Percentiles rank a stretch among this genome's conserved stretches.
phyloP scores from a whole-genome alignment of 352 stramenopile species.

The Globisporangium apiculatum region DNA sequence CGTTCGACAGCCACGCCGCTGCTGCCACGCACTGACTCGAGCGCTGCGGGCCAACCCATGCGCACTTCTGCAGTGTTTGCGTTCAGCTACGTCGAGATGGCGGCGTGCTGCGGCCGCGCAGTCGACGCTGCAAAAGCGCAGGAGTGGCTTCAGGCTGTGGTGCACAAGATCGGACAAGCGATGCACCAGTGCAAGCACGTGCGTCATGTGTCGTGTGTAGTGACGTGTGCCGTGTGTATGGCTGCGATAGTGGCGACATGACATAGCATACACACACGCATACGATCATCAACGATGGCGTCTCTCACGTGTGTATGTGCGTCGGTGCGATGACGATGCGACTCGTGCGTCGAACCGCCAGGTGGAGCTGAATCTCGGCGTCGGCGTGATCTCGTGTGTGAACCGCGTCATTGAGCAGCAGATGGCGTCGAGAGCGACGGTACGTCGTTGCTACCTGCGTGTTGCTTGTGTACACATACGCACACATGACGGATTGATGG shows the following conservation, averaged over 20 bases:
- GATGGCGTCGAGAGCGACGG: conserved; percentile 40
- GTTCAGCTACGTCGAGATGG: conserved; percentile 71
- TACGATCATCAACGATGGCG: no score
- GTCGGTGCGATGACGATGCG: background rate
- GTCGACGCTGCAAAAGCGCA: conserved; percentile 44
- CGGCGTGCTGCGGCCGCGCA: conserved; percentile 40
- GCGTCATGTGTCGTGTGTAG: conserved; percentile 3
- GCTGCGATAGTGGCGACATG: no score
- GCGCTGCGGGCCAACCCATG: background rate
- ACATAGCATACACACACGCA: no score
- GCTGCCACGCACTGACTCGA: background rate
- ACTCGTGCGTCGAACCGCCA: conserved; percentile 6
- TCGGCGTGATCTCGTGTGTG: conserved; percentile 44
- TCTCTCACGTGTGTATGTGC: no score
- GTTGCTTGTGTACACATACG: no score
- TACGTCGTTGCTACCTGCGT: conserved; percentile 7
- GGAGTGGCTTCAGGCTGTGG: conserved; percentile 44
- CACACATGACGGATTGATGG: no score
- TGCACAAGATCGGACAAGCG: conserved; percentile 49
- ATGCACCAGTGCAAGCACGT: conserved; percentile 48
- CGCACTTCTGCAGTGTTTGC: conserved; percentile 12
- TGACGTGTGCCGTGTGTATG: background rate
- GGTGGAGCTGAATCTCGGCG: conserved; percentile 60
- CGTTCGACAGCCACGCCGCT: background rate
- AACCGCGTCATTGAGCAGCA: conserved; percentile 43